These are phyloP conservation scores for Blastobotrys aristatus DNA, from an alignment of 1,139 yeast species.

Conservation along the genomic window DNA sequence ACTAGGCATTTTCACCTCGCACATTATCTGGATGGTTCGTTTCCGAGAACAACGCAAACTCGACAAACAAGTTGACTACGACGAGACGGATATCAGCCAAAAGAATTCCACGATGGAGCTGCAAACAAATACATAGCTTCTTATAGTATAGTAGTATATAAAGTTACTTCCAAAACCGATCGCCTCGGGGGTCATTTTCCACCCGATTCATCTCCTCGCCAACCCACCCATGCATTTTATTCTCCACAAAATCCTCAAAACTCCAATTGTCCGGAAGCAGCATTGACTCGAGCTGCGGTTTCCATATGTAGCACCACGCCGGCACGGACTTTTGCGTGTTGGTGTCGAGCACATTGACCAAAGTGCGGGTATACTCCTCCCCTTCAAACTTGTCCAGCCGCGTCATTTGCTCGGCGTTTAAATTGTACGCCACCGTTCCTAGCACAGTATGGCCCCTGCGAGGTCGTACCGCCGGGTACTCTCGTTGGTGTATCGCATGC, in stretches of 20 bases:
- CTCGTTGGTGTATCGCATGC: slow-evolving; percentile 24
- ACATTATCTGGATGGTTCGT: slow-evolving; percentile 63
- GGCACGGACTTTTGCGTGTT: slow-evolving; percentile 15
- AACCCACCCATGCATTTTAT: slow-evolving; percentile 25
- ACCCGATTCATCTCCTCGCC: slow-evolving; percentile 22
- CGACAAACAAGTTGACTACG: slow-evolving; percentile 8
- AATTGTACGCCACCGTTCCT: slow-evolving; percentile 30
- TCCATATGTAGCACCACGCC: slow-evolving; percentile 29
- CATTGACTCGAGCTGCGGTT: slow-evolving; percentile 13
- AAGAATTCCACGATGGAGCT: not conserved
- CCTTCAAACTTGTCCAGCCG: slow-evolving; percentile 34
- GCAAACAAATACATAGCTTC: not conserved
- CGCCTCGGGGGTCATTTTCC: slow-evolving; percentile 13
- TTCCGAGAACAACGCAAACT: slow-evolving; percentile 33
- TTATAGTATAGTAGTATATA: not conserved
- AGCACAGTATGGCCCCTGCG: slow-evolving; percentile 20
- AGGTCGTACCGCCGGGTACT: slow-evolving; percentile 31
- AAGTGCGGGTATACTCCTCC: slow-evolving; percentile 29
- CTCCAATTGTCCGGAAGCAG: slow-evolving; percentile 25
- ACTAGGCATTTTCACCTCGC: slow-evolving; percentile 68
- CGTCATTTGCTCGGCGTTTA: slow-evolving; percentile 23
- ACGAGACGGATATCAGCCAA: not conserved
- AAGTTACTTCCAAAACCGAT: not conserved
- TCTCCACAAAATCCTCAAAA: slow-evolving; percentile 20
- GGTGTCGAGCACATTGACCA: slow-evolving; percentile 23